Evolutionary conservation across 116 monocot genomes (phyloP), one percentile per base, ranked within the genome.

Genomic region (Cymodocea nodosa): DNA sequence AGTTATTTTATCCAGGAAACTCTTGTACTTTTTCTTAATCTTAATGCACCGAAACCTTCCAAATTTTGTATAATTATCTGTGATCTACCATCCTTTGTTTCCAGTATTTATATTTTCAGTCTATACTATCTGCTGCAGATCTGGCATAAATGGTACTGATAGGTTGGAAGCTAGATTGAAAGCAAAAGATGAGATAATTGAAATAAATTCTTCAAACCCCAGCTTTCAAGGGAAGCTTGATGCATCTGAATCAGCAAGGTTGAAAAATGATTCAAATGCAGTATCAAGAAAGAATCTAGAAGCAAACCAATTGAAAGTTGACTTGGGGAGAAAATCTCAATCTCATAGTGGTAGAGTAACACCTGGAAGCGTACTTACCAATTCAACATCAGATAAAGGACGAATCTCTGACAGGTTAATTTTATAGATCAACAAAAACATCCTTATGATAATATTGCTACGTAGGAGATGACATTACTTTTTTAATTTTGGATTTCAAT

Each of bases 351-450:
- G 83, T 70, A 85, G 85, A 19, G 48, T 85, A 66, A 11, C 81
- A 60, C 58, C 79, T 50, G 77, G 72, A 17, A 71, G 67, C 50
- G 50, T 69, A 39, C 78, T 67, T 35, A 54, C 9, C 60, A 74
- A 67, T 51, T 76, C 83, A 68, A 25, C 44, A 13, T 55, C 73
- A 67, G 89, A 93, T 60, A 85, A 63, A 69, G 75, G 80, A 1
- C 81, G 62, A 9, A 65, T 40, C 19, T 63, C 71, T 77, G 86
- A 86, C 19, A 89, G 93, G 93, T 93, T 61, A 10, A 50, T 62
- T 35, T 37, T 51, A 53, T 44, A 35, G 9, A 53, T 35, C 18
- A 44, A 44, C 1, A 4, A 44, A 44, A 8, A 44, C 6, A 2
- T 44, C 9, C 44, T 44, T 6, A 6, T 8, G 44, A 44, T 44